phyloP scores from a whole-genome alignment of 441 rosid genomes.

The Daphne laureola region DNA sequence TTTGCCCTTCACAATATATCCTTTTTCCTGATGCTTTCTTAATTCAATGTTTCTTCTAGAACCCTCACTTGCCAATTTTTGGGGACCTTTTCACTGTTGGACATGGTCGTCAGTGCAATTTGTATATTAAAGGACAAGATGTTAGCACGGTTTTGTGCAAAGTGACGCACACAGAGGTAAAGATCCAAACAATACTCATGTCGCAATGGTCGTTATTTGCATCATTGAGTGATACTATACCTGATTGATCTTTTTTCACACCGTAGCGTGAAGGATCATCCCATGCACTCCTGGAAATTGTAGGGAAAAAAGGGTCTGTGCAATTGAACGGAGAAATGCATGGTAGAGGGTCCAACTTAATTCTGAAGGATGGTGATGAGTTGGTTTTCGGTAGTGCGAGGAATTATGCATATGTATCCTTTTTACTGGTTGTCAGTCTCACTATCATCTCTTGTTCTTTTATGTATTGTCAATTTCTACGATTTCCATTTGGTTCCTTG shows the following conservation, averaged over 20 bases:
- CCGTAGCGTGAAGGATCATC: slow-evolving; percentile 63
- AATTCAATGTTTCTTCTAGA: slow-evolving; percentile 38
- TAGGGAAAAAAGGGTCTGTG: slow-evolving; percentile 79
- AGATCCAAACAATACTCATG: slow-evolving; percentile 3
- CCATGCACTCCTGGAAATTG: slow-evolving; percentile 59
- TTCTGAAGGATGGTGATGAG: slow-evolving; percentile 86
- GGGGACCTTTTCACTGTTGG: slow-evolving; percentile 66
- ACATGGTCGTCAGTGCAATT: slow-evolving; percentile 63
- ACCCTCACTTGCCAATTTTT: slow-evolving; percentile 57
- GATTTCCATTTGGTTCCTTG: slow-evolving; percentile 31
- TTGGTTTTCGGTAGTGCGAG: slow-evolving; percentile 62
- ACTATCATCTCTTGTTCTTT: no score
- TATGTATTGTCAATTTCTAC: no score
- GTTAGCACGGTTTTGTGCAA: slow-evolving; percentile 58
- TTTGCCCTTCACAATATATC: no score
- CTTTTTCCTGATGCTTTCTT: slow-evolving; percentile 19
- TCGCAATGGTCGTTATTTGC: slow-evolving; percentile 3
- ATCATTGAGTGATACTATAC: neutral
- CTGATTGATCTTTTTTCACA: slow-evolving; percentile 4
- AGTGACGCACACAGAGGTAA: slow-evolving; percentile 78
- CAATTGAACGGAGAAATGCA: slow-evolving; percentile 69
- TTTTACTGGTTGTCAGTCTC: slow-evolving; percentile 5
- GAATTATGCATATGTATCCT: slow-evolving; percentile 98
- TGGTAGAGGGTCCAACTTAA: slow-evolving; percentile 37
- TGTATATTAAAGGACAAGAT: slow-evolving; percentile 60